Base-by-base conservation (phyloP, 768 basidiomycete species). In the Tremella mesenterica region DNA sequence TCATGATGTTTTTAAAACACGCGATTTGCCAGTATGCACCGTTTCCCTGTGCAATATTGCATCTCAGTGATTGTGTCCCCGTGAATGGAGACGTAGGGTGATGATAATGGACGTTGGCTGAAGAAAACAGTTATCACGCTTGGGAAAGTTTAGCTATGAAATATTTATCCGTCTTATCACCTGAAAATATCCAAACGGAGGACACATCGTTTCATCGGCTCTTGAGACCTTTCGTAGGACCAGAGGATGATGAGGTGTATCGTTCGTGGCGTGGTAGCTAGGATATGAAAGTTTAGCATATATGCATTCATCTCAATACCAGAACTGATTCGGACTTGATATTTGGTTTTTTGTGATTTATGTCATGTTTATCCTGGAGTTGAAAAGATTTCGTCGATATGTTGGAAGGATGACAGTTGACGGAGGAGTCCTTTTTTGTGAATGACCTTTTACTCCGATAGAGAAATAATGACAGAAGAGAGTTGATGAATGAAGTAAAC, bases 121-220 rank as follows among this genome's bases (percentile, higher is more conserved):
- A 57, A 44, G 31, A 26, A 21, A 36, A n/a, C 44, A 74, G 73
- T 26, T 75, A 75, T 57, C 73, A 75, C 52, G 67, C 73, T 2
- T 75, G 73, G 73, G 73, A 75, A 59, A 66, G 60, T 6, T 52
- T 75, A 27, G 73, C 73, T 16, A 73, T 72, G 71, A 57, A 55
- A 28, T 75, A 72, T 54, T 59, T 75, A 7, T 29, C 47, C 1
- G 63, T 62, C 6, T 56, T 75, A 16, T 63, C 62, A 13, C 73
- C 73, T 0, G 47, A 58, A 21, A 53, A 51, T 4, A 67, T 74
- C 27, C 45, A 65, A 30, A 57, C 61, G 36, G 61, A 55, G 18
- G 52, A 67, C 41, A 71, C 63, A 30, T 69, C 64, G 23, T 75
- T 75, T 46, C 62, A 69, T 33, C 36, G 58, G 47, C 60, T 75